Conservation (phyloP, 768 basidiomycete species). For the Podaxis pistillaris region DNA sequence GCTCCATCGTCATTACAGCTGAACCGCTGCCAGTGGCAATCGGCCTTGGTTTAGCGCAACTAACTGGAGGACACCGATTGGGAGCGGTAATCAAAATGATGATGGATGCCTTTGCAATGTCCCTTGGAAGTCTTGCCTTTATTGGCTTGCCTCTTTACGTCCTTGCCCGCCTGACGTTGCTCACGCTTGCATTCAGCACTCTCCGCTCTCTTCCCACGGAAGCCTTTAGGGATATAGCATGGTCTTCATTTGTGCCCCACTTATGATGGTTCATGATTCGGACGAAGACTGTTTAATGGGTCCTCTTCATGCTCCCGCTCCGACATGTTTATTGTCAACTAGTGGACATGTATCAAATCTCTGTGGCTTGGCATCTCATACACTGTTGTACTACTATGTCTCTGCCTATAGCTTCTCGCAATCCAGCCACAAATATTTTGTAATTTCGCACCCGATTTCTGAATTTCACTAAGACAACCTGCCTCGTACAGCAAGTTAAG, state of each 20-base stretch:
- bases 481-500: too few species aligned
- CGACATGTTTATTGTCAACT: too few species aligned
- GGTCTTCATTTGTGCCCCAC: not conserved
- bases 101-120: not conserved
- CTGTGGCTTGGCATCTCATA: too few species aligned
- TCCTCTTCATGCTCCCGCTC: too few species aligned
- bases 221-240: not conserved
- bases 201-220: not conserved
- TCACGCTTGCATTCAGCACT: not conserved
- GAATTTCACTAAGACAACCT: too few species aligned
- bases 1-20: not conserved
- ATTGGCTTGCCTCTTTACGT: not conserved
- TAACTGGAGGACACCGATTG: not conserved
- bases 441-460: too few species aligned
- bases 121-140: not conserved
- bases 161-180: not conserved
- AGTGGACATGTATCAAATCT: too few species aligned
- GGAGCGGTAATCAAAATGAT: not conserved
- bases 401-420: too few species aligned
- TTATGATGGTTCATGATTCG: not conserved
- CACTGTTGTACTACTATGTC: too few species aligned
- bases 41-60: not conserved
- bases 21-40: not conserved
- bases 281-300: too few species aligned
- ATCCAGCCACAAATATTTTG: too few species aligned